Base-by-base conservation (phyloP, 2,329 filamentous ascomycete species). In the Penicillium sp. region DNA sequence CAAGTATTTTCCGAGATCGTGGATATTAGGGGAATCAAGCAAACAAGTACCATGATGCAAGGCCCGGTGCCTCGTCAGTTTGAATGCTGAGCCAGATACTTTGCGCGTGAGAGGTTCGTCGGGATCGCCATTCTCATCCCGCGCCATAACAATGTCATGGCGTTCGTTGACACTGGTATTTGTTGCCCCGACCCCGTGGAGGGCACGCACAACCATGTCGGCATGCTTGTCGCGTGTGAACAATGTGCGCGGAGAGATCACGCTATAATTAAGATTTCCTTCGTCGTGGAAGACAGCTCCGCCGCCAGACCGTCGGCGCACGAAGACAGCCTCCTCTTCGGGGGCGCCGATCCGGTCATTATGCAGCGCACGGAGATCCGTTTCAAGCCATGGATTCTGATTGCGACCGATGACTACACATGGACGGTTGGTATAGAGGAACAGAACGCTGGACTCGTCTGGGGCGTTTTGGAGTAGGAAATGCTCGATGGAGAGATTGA, bases 381-480 rank as follows among this genome's bases (percentile, higher is more conserved):
- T 86, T 77, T 99, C 94, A 8, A 90, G 81, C 94, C 93, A 99
- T 50, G 94, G 94, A 72, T 99, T 99, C 77, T 99, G 94, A 72
- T 99, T 99, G 56, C 94, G 87, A 41, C 94, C 94, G 62, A 99
- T 88, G 69, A 99, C 87, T 55, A 99, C 83, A 70, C 90, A 92
- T 1, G 93, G 92, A 36, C 84, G 76, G 75, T 99, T 97, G 65
- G 86, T 83, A 77, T 97, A 99, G 47, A 97, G 83, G 53, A 97
- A 89, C 2, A 97, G 83, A 47, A 97, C 75, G 13, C 83, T 88
- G 11, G 91, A 91, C 56, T 88, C 83, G 6, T 85, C 79, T 1
- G 87, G 83, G 0, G 88, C 87, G 50, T 85, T 85, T 65, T 90
- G 85, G 7, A 97, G 83, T 29, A 99, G 86, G 72, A 90, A 88